A percentile compares a stretch with the other conserved stretches of the same genome.
These are phyloP conservation scores for Aristolochia californica DNA, from an alignment of 164 flowering plant genomes.

Conservation along the genomic window DNA sequence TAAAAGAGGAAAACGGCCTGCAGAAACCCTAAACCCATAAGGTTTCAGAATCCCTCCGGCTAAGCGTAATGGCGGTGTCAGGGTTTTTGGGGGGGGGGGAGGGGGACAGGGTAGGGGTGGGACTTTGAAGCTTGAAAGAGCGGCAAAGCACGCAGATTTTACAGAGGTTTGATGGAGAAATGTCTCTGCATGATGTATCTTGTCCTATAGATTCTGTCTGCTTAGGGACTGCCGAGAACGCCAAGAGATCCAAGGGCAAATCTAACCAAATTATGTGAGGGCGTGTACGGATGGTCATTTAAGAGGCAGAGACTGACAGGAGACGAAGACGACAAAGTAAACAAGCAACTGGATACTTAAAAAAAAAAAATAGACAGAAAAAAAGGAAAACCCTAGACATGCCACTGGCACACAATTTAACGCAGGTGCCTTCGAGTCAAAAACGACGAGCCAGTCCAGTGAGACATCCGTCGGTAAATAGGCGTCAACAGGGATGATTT, in stretches of 20 bases:
- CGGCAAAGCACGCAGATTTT: no score
- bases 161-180: slow-evolving; percentile 3
- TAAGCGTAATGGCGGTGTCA: neutral
- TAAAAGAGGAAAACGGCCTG: no score
- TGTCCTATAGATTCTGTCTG: slow-evolving; percentile 5
- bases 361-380: neutral
- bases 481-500: neutral
- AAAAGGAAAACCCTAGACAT: neutral
- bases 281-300: neutral
- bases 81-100: neutral
- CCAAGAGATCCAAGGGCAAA: neutral
- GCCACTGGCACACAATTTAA: neutral
- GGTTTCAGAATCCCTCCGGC: neutral
- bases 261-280: neutral
- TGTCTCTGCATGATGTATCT: slow-evolving; percentile 2
- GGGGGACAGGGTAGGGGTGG: neutral
- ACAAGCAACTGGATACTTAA: no score
- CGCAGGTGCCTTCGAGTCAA: neutral
- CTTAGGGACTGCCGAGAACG: neutral
- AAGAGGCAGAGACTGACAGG: neutral
- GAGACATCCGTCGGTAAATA: neutral
- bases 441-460: neutral
- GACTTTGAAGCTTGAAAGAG: no score
- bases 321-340: no score
- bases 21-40: no score